These are phyloP conservation scores for Dysphania ambrosioides DNA, from an alignment of 148 eudicot genomes.

Conservation along the genomic window DNA sequence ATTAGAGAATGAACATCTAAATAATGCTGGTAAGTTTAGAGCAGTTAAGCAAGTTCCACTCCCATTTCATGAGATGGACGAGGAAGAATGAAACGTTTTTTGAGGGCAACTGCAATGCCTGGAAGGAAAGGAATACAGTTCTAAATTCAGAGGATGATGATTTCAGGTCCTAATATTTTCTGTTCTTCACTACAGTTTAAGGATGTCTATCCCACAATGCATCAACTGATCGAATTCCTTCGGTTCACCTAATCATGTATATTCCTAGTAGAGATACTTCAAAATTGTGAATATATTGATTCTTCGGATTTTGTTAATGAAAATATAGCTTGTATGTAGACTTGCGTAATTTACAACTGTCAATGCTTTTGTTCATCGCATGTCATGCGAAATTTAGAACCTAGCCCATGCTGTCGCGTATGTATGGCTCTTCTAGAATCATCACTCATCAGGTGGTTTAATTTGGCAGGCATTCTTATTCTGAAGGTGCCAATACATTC, in stretches of 20 bases:
- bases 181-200: slow-evolving; percentile 5
- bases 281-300: slow-evolving; percentile 21
- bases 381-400: no score
- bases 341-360: neutral
- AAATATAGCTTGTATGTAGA: slow-evolving; percentile 1
- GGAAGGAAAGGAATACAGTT: slow-evolving; percentile 23
- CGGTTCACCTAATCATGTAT: slow-evolving; percentile 26
- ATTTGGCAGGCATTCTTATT: slow-evolving; percentile 23
- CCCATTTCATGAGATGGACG: slow-evolving; percentile 90
- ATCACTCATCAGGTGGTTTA: slow-evolving; percentile 23
- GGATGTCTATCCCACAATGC: slow-evolving; percentile 16
- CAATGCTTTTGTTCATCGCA: no score
- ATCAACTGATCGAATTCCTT: slow-evolving; percentile 21
- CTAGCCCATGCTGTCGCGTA: slow-evolving; percentile 16
- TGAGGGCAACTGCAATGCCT: slow-evolving; percentile 23
- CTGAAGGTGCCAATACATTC: slow-evolving; percentile 23
- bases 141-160: slow-evolving; percentile 13
- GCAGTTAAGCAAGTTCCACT: slow-evolving; percentile 92
- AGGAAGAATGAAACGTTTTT: slow-evolving; percentile 54
- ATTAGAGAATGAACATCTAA: slow-evolving; percentile 97
- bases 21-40: slow-evolving; percentile 94
- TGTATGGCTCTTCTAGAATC: neutral
- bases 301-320: slow-evolving; percentile 17
- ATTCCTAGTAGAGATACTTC: slow-evolving; percentile 27
- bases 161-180: slow-evolving; percentile 17